Evolutionary conservation across 2,329 filamentous ascomycete species (phyloP).

Genomic region (Fusarium neocosmosporiellum): DNA sequence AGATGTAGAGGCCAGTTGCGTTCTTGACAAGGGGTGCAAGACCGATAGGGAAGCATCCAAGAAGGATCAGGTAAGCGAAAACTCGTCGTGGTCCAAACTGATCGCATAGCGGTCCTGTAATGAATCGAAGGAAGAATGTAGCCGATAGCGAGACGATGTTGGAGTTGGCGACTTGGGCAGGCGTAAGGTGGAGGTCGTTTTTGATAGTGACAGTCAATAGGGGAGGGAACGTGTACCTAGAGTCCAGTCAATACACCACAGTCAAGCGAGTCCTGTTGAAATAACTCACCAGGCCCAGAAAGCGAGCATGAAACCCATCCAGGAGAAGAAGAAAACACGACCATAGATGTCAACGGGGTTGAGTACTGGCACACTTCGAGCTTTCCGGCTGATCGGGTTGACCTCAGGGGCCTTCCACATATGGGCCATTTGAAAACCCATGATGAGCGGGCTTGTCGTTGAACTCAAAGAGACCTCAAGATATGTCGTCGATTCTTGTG

Average conservation of each 20-base stretch:
- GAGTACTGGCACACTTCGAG: slow-evolving; percentile 80
- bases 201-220: slow-evolving; percentile 82
- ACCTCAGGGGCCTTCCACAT: slow-evolving; percentile 68
- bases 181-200: slow-evolving; percentile 77
- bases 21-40: slow-evolving; percentile 81
- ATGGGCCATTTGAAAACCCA: slow-evolving; percentile 45
- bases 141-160: slow-evolving; percentile 84
- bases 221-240: slow-evolving; percentile 84
- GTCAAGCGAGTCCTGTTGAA: background rate
- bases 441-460: slow-evolving; percentile 24
- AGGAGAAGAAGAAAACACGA: slow-evolving; percentile 90
- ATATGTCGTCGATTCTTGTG: background rate
- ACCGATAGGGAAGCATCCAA: slow-evolving; percentile 83
- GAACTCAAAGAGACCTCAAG: background rate
- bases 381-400: slow-evolving; percentile 88
- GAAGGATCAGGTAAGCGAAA: slow-evolving; percentile 80
- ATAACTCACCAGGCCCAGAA: slow-evolving; percentile 80
- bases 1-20: slow-evolving; percentile 70
- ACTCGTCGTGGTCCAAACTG: slow-evolving; percentile 82
- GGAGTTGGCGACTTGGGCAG: slow-evolving; percentile 83
- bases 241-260: slow-evolving; percentile 19
- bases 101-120: slow-evolving; percentile 88
- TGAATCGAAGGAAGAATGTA: slow-evolving; percentile 78
- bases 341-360: slow-evolving; percentile 85
- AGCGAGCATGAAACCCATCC: slow-evolving; percentile 86